Evolutionary conservation across 1,284 basidiomycete species (phyloP).

Genomic region (Agroathelia rolfsii): DNA sequence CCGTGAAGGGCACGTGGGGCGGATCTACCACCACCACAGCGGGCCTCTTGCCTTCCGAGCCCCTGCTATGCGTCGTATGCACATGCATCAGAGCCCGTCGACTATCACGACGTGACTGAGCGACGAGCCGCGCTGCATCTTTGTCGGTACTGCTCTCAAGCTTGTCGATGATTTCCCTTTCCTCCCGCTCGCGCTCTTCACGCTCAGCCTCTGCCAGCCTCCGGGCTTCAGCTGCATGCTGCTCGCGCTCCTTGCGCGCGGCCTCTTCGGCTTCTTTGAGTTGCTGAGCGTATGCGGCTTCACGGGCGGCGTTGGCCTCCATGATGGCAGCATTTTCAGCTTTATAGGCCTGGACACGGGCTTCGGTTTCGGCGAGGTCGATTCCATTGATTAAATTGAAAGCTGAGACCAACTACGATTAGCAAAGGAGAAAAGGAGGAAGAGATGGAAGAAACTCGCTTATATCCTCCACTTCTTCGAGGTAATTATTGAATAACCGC

Average conservation of each 20-base stretch:
- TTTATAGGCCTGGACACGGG: conserved; percentile 71
- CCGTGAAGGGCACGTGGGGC: conserved; percentile 67
- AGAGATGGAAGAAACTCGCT: conserved; percentile 40
- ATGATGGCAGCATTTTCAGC: conserved; percentile 75
- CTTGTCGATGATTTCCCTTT: conserved; percentile 69
- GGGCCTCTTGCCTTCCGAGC: no score
- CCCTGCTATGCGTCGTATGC: conserved; percentile 45
- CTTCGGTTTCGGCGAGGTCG: conserved; percentile 79
- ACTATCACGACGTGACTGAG: conserved; percentile 60
- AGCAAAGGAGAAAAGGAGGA: conserved; percentile 4
- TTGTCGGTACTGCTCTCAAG: conserved; percentile 69
- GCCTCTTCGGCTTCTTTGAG: conserved; percentile 70
- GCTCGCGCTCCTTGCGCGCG: conserved; percentile 61
- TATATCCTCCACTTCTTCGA: conserved; percentile 94
- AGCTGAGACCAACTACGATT: conserved; percentile 34
- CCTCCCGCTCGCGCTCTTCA: conserved; percentile 65
- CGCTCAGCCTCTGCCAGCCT: conserved; percentile 66
- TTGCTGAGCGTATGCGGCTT: conserved; percentile 61
- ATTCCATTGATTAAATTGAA: conserved; percentile 95
- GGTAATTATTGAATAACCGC: conserved; percentile 88
- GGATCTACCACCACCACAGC: conserved; percentile 63
- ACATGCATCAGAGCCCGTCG: conserved; percentile 48
- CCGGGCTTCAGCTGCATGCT: conserved; percentile 59
- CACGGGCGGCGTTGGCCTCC: conserved; percentile 68
- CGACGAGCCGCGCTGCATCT: conserved; percentile 58